Base-by-base conservation (phyloP, 1,284 basidiomycete species). In the Ganoderma boninense region DNA sequence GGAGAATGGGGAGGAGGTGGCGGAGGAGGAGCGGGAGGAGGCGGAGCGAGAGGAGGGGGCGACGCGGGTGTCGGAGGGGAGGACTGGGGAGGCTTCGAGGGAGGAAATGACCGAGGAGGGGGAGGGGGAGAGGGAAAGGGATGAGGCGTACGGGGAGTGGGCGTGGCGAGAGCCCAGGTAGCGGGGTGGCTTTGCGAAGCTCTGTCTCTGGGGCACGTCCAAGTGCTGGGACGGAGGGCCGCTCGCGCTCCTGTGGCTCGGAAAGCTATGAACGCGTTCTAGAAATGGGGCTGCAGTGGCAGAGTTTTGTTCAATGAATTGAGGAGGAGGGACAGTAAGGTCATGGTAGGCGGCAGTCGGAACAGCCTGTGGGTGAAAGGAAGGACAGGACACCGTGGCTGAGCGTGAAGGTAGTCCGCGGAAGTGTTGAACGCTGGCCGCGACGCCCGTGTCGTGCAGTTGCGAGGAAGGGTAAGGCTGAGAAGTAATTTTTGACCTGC, bases 21-120 rank as follows among this genome's bases (percentile, higher is more conserved):
- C 23, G 5, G 60, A 62, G 23, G 60, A 62, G 13, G 60, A 29
- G 40, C 60, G 40, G 13, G 60, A 62, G n/a, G 60, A 62, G 8
- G 38, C 38, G 14, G 38, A 43, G n/a, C 23, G 40, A 40, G 35
- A 42, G 4, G 40, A 2, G 1, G 29, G 38, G 32, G 29, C 4
- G 42, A 26, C 1, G 38, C 43, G n/a, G 6, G 38, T 40, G 38
- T 10, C n/a, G 35, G n/a, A 23, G n/a, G 23, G 40, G 23, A 16
- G 60, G 13, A 44, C 40, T 14, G 60, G 38, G 20, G 60, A 62
- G 14, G 16, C 23, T 14, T 43, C 40, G 16, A 23, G 40, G 11
- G 40, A 43, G 4, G 60, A 43, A 1, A 26, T 42, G 60, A 18
- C 26, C n/a, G 60, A 42, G n/a, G 38, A 23, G n/a, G n/a, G n/a